A percentile compares a stretch with the other conserved stretches of the same genome.
These are phyloP conservation scores for Acacia pycnantha DNA, from an alignment of 331 rosid genomes.

Conservation along the genomic window DNA sequence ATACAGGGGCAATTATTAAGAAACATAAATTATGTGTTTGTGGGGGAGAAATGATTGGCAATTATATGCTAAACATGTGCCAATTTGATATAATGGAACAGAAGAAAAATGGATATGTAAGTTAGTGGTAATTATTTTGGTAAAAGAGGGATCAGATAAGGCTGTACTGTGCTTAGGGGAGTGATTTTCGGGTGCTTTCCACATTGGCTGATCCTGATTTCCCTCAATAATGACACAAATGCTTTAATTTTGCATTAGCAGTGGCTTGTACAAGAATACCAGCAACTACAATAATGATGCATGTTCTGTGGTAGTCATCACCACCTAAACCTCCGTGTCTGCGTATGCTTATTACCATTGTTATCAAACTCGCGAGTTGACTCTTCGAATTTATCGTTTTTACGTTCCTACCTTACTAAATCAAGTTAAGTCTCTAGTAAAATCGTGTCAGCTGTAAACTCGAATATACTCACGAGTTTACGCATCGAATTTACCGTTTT, in stretches of 20 bases:
- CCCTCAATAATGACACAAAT: no score
- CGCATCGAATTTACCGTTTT: no score
- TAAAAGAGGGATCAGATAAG: not conserved
- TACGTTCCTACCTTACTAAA: no score
- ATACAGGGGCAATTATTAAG: not conserved
- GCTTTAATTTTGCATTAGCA: not conserved
- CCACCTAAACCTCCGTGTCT: not conserved
- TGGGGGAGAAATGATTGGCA: not conserved
- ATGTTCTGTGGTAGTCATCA: not conserved
- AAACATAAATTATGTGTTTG: not conserved
- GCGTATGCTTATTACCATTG: no score
- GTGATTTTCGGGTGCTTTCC: constrained; percentile 8
- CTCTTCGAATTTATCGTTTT: no score
- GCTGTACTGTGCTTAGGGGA: not conserved
- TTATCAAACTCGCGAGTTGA: no score
- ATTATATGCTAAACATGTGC: not conserved
- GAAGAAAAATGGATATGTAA: no score
- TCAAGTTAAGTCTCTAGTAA: no score
- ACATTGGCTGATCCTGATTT: no score
- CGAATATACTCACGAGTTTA: no score
- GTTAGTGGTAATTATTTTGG: not conserved
- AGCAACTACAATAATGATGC: not conserved
- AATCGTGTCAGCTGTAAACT: no score
- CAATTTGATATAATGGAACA: not conserved
- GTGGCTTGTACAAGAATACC: not conserved